phyloP scores from a whole-genome alignment of 2,329 filamentous ascomycete species.

The Arthrobotrys iridis region DNA sequence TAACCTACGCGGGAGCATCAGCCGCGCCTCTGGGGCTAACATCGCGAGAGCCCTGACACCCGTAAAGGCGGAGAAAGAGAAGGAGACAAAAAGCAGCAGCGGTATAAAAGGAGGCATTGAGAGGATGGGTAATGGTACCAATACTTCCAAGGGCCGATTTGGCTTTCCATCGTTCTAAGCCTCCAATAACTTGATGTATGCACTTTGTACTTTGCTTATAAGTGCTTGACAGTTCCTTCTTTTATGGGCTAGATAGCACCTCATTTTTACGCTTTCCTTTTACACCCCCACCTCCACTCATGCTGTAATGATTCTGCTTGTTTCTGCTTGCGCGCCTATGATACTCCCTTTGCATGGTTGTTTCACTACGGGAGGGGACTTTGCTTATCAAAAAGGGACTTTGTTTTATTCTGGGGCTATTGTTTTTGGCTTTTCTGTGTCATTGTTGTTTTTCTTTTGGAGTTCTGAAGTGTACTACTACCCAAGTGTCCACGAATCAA shows the following conservation, averaged over 20 bases:
- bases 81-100: constrained; percentile 53
- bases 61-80: constrained; percentile 49
- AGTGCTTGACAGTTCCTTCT: background rate
- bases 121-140: constrained; percentile 56
- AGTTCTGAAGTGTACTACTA: constrained; percentile 20
- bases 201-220: background rate
- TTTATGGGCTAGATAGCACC: background rate
- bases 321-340: constrained; percentile 19
- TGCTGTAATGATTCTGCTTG: background rate
- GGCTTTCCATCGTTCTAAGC: constrained; percentile 26
- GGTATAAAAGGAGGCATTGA: constrained; percentile 57
- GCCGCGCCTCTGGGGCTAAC: constrained; percentile 58
- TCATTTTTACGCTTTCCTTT: background rate
- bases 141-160: constrained; percentile 36
- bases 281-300: background rate
- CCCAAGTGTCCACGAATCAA: constrained; percentile 19
- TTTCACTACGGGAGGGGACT: constrained; percentile 37
- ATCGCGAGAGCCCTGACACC: constrained; percentile 58
- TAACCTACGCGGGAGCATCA: constrained; percentile 59
- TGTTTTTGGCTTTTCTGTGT: background rate
- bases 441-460: constrained; percentile 6
- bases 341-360: constrained; percentile 22
- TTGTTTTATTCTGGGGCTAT: background rate
- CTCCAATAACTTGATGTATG: too few species aligned
- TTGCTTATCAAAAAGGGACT: constrained; percentile 26